Base-by-base conservation (phyloP, 768 basidiomycete species). In the Lactarius pseudohatsudake region DNA sequence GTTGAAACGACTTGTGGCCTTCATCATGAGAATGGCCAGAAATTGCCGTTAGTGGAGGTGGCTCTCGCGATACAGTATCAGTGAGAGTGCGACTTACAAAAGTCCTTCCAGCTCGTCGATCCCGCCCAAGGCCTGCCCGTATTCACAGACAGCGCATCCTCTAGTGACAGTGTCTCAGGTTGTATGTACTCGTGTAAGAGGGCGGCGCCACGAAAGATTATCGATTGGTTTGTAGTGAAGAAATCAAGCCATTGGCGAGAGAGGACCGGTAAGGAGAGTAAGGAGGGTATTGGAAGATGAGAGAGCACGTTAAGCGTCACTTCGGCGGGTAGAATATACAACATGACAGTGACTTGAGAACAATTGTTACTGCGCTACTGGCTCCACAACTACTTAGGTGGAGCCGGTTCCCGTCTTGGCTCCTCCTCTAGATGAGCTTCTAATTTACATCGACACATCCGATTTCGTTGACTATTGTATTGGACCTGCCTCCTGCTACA, bases 161-260 rank as follows among this genome's bases (percentile, higher is more conserved):
- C 71, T 30, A 81, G 68, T 18, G 75, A 38, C 13, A 70, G 67
- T 2, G 71, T 63, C 0, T 68, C 70, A 6, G 76, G 75, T 36
- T 73, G 66, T 22, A 81, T 73, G 72, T 83, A 86, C 30, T 76
- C 78, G 69, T 88, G 85, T 16, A 82, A 71, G 57, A 80, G 66
- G 0, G 89, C 85, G 7, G 84, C 85, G 28, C 82, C 77, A 67
- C 81, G 85, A 72, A 85, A 91, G n/a, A 92, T 78, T 1, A 77
- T 70, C 2, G 73, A 73, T 70, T 84, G 79, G 71, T 92, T 82
- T 16, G 66, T 66, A 9, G 74, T 54, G 45, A 88, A 71, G 64
- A 90, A 81, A 20, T 73, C 50, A 45, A 79, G 74, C 84, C 85
- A 87, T 26, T 72, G 69, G 40, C 72, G 81, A n/a, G 80, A 85